A percentile compares a stretch with the other conserved stretches of the same genome.
These are phyloP conservation scores for Kodamaea restingae DNA, from an alignment of 805 yeast species.

Conservation along the genomic window DNA sequence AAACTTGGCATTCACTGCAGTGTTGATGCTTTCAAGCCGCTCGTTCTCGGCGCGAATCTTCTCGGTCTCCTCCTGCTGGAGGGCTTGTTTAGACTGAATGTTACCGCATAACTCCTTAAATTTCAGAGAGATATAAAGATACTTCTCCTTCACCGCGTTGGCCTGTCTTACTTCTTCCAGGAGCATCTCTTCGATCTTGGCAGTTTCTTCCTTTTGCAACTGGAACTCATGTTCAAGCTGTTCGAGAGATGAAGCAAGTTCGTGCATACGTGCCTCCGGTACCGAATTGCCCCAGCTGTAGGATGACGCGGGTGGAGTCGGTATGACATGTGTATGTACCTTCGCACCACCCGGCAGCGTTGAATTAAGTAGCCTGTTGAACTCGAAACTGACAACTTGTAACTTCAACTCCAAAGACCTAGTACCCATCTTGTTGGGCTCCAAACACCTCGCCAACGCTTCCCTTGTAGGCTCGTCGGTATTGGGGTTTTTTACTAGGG, in stretches of 20 bases:
- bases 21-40: slow-evolving; percentile 16
- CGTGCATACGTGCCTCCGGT: not conserved
- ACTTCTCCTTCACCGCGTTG: slow-evolving; percentile 18
- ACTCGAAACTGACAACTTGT: slow-evolving; percentile 19
- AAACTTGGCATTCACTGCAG: slow-evolving; percentile 22
- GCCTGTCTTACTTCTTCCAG: slow-evolving; percentile 21
- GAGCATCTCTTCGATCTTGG: slow-evolving; percentile 20
- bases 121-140: slow-evolving; percentile 17
- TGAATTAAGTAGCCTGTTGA: slow-evolving; percentile 11
- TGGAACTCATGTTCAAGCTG: slow-evolving; percentile 19
- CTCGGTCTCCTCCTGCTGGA: slow-evolving; percentile 10
- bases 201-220: slow-evolving; percentile 18
- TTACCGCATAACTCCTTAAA: slow-evolving; percentile 13
- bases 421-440: slow-evolving; percentile 10
- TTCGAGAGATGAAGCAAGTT: slow-evolving; percentile 14
- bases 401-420: slow-evolving; percentile 21
- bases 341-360: no score
- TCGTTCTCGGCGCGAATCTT: slow-evolving; percentile 16
- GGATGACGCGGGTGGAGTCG: slow-evolving; percentile 14
- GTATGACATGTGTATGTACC: slow-evolving; percentile 4
- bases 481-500: slow-evolving; percentile 15
- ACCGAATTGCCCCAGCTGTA: not conserved
- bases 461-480: slow-evolving; percentile 16
- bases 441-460: slow-evolving; percentile 16
- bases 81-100: slow-evolving; percentile 4